A percentile compares a stretch with the other conserved stretches of the same genome.
These are phyloP conservation scores for Alectoria sarmentosa DNA, from an alignment of 495 filamentous ascomycete species.

Conservation along the genomic window DNA sequence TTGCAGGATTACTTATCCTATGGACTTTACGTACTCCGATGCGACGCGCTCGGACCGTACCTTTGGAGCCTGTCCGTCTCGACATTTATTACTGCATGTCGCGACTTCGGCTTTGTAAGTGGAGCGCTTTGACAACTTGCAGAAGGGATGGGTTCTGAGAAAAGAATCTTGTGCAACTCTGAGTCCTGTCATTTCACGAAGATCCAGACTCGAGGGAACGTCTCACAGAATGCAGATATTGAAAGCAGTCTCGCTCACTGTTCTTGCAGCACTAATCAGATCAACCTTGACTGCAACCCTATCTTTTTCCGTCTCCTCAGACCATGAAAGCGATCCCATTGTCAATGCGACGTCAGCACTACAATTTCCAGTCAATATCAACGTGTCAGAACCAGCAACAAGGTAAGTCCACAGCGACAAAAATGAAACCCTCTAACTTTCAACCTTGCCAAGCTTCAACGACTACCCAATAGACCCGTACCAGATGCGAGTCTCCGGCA, in stretches of 20 bases:
- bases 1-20: not conserved
- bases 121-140: not conserved
- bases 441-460: not conserved
- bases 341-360: not conserved
- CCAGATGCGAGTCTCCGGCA: slow-evolving; percentile 5
- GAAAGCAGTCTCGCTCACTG: not conserved
- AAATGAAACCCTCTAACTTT: not conserved
- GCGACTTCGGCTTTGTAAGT: not conserved
- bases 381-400: not conserved
- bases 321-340: not conserved
- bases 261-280: not conserved
- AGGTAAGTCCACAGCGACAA: not conserved
- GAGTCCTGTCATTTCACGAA: not conserved
- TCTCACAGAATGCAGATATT: not conserved
- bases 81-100: too few species aligned
- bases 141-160: not conserved
- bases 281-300: not conserved
- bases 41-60: not conserved
- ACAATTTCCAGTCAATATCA: not conserved
- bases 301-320: not conserved
- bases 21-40: too few species aligned
- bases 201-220: not conserved
- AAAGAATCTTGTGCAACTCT: too few species aligned
- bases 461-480: not conserved
- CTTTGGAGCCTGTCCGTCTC: not conserved